phyloP scores from a whole-genome alignment of 1,139 yeast genomes.

The Blastobotrys aristatus region DNA sequence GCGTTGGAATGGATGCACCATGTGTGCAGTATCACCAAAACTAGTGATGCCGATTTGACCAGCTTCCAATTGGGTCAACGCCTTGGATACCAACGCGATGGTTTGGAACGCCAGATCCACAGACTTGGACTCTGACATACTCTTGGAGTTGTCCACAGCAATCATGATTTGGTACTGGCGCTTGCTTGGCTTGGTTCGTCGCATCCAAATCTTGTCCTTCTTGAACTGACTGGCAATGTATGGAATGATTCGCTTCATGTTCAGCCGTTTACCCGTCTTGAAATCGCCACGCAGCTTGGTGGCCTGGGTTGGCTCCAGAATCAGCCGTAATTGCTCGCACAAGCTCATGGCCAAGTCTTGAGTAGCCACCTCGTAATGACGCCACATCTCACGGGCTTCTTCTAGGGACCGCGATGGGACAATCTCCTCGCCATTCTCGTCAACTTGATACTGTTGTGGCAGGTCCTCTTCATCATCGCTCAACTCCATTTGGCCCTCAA shows the following conservation, averaged over 20 bases:
- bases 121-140: conserved; percentile 87
- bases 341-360: conserved; percentile 82
- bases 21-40: conserved; percentile 79
- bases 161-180: conserved; percentile 97
- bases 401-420: conserved; percentile 53
- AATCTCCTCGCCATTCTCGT: conserved; percentile 37
- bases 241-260: conserved; percentile 96
- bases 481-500: conserved; percentile 29
- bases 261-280: conserved; percentile 93
- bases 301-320: conserved; percentile 91
- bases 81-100: conserved; percentile 90
- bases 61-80: conserved; percentile 87
- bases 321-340: conserved; percentile 88
- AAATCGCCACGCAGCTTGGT: conserved; percentile 94
- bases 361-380: conserved; percentile 71
- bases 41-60: conserved; percentile 89
- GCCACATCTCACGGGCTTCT: conserved; percentile 77
- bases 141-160: conserved; percentile 94
- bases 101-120: conserved; percentile 91
- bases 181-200: conserved; percentile 95
- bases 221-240: conserved; percentile 97
- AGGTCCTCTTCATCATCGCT: conserved; percentile 23
- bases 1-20: conserved; percentile 85
- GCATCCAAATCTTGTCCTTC: conserved; percentile 96
- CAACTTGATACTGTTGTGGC: conserved; percentile 31